phyloP scores from a whole-genome alignment of 345 rosid genomes.

The Nasturtium officinale region DNA sequence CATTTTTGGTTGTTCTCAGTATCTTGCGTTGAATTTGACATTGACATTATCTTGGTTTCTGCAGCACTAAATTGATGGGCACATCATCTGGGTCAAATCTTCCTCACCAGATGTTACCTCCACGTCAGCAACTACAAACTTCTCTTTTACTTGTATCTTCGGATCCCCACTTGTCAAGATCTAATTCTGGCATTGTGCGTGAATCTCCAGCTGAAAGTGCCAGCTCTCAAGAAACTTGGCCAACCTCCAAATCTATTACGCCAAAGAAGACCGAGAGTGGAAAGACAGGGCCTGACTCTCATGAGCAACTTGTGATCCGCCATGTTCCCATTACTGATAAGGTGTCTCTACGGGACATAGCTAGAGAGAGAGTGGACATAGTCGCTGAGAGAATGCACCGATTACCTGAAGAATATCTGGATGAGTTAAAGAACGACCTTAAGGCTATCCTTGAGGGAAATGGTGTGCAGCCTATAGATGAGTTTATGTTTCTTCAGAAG shows the following conservation, averaged over 20 bases:
- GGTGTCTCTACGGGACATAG: conserved; percentile 78
- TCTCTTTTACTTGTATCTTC: conserved; percentile 57
- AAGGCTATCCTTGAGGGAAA: conserved; percentile 82
- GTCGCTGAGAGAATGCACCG: conserved; percentile 76
- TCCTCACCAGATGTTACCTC: conserved; percentile 87
- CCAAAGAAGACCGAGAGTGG: conserved; percentile 73
- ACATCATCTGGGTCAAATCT: conserved; percentile 89
- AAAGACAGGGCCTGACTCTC: conserved; percentile 65
- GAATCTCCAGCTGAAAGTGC: conserved; percentile 99
- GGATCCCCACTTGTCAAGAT: conserved; percentile 66
- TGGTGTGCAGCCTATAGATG: conserved; percentile 79
- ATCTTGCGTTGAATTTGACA: not conserved
- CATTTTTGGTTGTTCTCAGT: not conserved
- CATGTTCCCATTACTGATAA: conserved; percentile 70
- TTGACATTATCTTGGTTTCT: conserved; percentile 6
- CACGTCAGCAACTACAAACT: conserved; percentile 77
- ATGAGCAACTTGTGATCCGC: conserved; percentile 67
- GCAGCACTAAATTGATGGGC: conserved; percentile 62
- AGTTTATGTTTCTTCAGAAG: conserved; percentile 77
- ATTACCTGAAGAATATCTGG: conserved; percentile 75
- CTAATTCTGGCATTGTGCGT: conserved; percentile 69
- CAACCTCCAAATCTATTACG: conserved; percentile 58
- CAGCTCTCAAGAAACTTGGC: conserved; percentile 96
- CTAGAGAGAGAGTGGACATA: conserved; percentile 80
- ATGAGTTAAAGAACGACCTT: conserved; percentile 78